phyloP scores from a whole-genome alignment of 1,284 basidiomycete species.

The Moesziomyces antarcticus region DNA sequence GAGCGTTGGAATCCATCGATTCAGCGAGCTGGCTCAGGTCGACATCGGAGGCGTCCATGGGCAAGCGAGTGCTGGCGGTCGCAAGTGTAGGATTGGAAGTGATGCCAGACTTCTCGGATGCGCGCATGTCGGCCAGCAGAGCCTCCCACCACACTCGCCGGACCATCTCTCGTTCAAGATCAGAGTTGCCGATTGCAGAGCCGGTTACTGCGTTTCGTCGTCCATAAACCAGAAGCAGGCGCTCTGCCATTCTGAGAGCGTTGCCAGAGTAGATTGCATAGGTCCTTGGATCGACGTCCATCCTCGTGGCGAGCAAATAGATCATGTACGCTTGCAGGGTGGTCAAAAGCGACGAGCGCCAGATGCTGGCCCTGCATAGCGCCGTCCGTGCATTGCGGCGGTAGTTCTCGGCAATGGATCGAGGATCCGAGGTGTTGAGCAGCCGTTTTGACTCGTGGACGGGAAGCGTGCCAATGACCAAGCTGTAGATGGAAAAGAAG shows the following conservation, averaged over 20 bases:
- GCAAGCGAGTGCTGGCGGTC: conserved; percentile 8
- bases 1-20: too few relatives aligned
- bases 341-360: conserved; percentile 7
- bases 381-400: conserved; percentile 17
- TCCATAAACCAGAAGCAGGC: conserved; percentile 2
- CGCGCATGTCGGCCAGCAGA: conserved; percentile 14
- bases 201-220: not conserved
- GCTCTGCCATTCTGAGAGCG: conserved; percentile 8
- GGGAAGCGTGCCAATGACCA: conserved; percentile 5
- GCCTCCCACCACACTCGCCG: conserved; percentile 23
- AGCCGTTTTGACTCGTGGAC: conserved; percentile 6
- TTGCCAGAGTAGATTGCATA: conserved; percentile 6
- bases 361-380: conserved; percentile 8
- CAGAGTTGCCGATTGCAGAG: not conserved
- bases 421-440: not conserved
- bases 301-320: conserved; percentile 11
- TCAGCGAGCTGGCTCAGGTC: conserved; percentile 6
- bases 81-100: conserved; percentile 4
- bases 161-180: conserved; percentile 7
- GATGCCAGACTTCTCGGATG: conserved; percentile 21
- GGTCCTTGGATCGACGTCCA: conserved; percentile 15
- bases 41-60: conserved; percentile 7
- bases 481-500: conserved; percentile 9
- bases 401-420: not conserved
- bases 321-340: conserved; percentile 17